Percentiles rank a stretch among this genome's conserved stretches.
Conservation (phyloP, 1,284 basidiomycete genomes). For the Cronartium ribicola region DNA sequence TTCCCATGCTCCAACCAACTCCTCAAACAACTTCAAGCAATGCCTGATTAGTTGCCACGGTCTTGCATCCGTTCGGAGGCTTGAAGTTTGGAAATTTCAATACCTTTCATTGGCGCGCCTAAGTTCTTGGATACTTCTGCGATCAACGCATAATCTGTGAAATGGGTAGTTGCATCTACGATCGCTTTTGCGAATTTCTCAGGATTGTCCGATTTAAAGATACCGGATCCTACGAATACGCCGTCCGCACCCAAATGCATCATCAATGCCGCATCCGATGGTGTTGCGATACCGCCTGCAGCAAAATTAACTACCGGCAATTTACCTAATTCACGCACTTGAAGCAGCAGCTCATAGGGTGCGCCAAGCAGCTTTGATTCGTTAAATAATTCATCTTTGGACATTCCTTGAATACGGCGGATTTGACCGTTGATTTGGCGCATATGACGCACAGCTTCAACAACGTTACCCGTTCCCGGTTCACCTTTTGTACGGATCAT, state of each 20-base stretch:
- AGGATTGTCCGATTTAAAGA: conserved; percentile 90
- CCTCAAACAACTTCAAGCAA: too few species aligned
- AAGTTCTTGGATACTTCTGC: conserved; percentile 59
- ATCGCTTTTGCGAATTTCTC: conserved; percentile 90
- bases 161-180: conserved; percentile 95
- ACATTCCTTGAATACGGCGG: conserved; percentile 65
- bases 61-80: too few species aligned
- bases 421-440: conserved; percentile 80
- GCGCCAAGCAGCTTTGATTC: conserved; percentile 91
- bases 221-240: conserved; percentile 77
- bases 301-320: conserved; percentile 72
- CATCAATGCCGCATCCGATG: conserved; percentile 97
- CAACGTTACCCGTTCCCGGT: conserved; percentile 95
- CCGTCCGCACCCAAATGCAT: conserved; percentile 99
- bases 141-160: conserved; percentile 80
- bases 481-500: conserved; percentile 94
- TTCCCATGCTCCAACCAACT: too few species aligned
- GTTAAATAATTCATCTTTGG: conserved; percentile 89
- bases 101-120: conserved; percentile 22
- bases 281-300: conserved; percentile 89
- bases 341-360: conserved; percentile 95
- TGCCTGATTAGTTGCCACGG: too few species aligned
- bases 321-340: conserved; percentile 85
- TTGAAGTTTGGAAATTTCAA: too few species aligned
- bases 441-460: conserved; percentile 88